Base-by-base conservation (phyloP, 2,329 filamentous ascomycete genomes). In the Scolecobasidium constrictum region DNA sequence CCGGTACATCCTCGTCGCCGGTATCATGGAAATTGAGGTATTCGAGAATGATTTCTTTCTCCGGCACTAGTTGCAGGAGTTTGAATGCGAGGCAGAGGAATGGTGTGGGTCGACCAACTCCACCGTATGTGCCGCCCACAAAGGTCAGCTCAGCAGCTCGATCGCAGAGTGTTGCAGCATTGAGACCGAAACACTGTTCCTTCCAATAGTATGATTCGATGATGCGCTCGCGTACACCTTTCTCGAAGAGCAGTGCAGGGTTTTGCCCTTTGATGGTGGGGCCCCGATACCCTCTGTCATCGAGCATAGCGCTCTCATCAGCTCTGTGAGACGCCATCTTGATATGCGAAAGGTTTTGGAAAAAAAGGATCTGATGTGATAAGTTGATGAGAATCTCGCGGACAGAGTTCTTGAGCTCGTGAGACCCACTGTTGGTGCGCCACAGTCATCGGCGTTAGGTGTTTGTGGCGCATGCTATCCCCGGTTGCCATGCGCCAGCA, bases 191-290 rank as follows among this genome's bases (percentile, higher is more conserved):
- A 61, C 92, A 95, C 67, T 95, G 88, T 65, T 96, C 92, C 64
- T 95, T 95, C 83, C 87, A 98, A 69, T 94, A 98, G 66, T 94
- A 93, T 42, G 80, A 86, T 57, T 94, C 87, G 52, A 88, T 79
- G 62, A 98, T 95, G 58, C 92, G 87, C 65, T 98, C 92, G 57
- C 85, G 84, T 50, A 95, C 86, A 33, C 87, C 83, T 62, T 94
- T 94, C 63, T 96, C 90, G 73, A 96, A 84, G 47, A 96, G 84
- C 4, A 84, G 88, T n/a, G 87, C 85, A 1, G 90, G 90, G 66
- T 95, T 95, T 56, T 93, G 82, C 47, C 87, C 87, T 59, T 90
- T 87, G 49, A 92, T 81, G 17, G 93, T 75, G 26, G 78, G 65
- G 36, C 81, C 84, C 11, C 68, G 71, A 58, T 85, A 84, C 58